A percentile compares a stretch with the other conserved stretches of the same genome.
These are phyloP conservation scores for Epithemia pelagica DNA, from an alignment of 108 stramenopile genomes.

Conservation along the genomic window DNA sequence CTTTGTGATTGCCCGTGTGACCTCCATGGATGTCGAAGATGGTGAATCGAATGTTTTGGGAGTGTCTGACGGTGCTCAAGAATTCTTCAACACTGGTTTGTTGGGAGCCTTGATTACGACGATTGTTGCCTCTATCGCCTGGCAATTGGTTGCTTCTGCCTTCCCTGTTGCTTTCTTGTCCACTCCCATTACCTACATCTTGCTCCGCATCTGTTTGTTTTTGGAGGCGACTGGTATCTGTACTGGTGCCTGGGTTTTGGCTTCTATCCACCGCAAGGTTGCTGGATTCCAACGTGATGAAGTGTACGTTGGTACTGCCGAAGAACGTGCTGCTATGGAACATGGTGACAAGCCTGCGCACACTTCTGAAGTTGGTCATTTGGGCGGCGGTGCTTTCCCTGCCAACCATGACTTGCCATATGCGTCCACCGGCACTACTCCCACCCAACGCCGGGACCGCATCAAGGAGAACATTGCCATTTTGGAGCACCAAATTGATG, in stretches of 20 bases:
- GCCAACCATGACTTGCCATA: conserved; percentile 7
- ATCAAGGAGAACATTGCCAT: neutral
- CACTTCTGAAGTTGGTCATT: conserved; percentile 17
- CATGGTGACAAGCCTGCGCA: conserved; percentile 2
- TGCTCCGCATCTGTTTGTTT: conserved; percentile 37
- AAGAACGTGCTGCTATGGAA: conserved; percentile 46
- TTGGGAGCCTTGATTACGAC: conserved; percentile 79
- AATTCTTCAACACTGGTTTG: conserved; percentile 75
- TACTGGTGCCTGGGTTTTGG: conserved; percentile 53
- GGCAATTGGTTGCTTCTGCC: conserved; percentile 66
- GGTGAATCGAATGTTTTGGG: conserved; percentile 65
- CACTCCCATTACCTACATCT: conserved; percentile 54
- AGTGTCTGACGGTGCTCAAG: conserved; percentile 49
- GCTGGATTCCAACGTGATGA: conserved; percentile 52
- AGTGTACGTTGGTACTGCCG: conserved; percentile 62
- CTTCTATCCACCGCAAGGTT: conserved; percentile 36
- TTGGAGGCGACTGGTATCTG: conserved; percentile 62
- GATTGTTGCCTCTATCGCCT: conserved; percentile 66
- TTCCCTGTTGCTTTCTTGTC: conserved; percentile 66
- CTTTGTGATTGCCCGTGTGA: conserved; percentile 69
- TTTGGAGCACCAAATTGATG: neutral
- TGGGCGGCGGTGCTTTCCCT: conserved; percentile 13
- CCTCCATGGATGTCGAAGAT: conserved; percentile 37
- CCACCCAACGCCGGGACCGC: neutral
- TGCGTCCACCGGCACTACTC: neutral